Percentiles rank a stretch among this genome's conserved stretches.
phyloP scores from a whole-genome alignment of 306 rosid species.

The Medicago lupulina region DNA sequence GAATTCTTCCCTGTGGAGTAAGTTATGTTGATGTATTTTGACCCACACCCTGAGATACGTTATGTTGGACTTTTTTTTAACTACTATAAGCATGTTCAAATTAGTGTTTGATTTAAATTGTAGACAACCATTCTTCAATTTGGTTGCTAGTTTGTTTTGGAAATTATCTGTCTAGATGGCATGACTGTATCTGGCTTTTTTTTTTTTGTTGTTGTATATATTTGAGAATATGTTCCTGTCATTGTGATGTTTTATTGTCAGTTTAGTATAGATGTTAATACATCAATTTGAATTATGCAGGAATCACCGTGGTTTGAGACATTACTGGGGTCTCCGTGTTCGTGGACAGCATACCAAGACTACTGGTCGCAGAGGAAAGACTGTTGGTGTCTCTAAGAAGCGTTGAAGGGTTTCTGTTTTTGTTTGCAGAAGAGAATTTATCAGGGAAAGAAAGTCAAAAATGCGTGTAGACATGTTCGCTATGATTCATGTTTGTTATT shows the following conservation, averaged over 20 bases:
- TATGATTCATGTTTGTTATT: not conserved
- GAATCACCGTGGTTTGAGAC: slow-evolving; percentile 93
- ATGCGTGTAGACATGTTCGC: slow-evolving; percentile 13
- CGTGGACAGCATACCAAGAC: slow-evolving; percentile 99
- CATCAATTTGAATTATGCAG: slow-evolving; percentile 45
- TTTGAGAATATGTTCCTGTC: not conserved
- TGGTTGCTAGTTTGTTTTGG: not conserved
- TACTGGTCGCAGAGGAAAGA: slow-evolving; percentile 37
- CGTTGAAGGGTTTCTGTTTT: slow-evolving; percentile 1
- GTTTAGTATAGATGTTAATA: not conserved
- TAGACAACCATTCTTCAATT: too few relatives aligned
- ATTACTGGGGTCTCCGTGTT: slow-evolving; percentile 95
- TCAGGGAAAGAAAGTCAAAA: not conserved
- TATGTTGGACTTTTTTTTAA: too few relatives aligned
- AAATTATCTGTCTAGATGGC: not conserved
- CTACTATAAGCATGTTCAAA: too few relatives aligned
- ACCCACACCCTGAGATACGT: not conserved
- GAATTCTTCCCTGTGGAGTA: too few relatives aligned
- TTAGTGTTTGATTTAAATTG: too few relatives aligned
- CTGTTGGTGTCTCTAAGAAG: slow-evolving; percentile 45
- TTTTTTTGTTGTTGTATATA: too few relatives aligned
- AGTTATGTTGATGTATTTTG: too few relatives aligned
- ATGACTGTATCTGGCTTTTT: too few relatives aligned
- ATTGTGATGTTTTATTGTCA: not conserved
- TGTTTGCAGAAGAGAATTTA: not conserved